Evolutionary conservation across 768 basidiomycete genomes (phyloP), one percentile per base, ranked within the genome.

Genomic region (Hysterangium stoloniferum): DNA sequence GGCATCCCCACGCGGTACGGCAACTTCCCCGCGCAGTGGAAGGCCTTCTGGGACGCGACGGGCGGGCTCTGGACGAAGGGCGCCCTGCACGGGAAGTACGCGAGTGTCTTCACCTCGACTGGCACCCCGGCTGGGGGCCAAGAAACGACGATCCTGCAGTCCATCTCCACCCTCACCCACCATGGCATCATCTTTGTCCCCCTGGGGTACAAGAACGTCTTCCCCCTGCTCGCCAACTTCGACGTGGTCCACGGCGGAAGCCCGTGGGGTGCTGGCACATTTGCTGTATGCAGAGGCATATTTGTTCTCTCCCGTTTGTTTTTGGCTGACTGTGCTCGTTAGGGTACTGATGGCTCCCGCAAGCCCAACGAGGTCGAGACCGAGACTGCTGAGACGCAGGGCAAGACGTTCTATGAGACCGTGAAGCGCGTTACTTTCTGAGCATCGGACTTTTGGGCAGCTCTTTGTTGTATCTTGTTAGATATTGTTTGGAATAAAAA

Each of bases 1-100:
- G 90, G 87, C 53, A 71, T 89, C 52, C 83, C 84, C 46, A 86
- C 85, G 24, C 83, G 90, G 58, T 94, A 77, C 67, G 90, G 90
- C 35, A 80, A 76, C 59, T 81, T 87, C 65, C 78, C 89, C 22
- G 84, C 71, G 2, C 90, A 93, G 58, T 84, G 79, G 79, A 86
- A 84, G 82, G 63, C 73, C 0, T 84, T 92, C 68, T 89, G 85
- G 79, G 87, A 91, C 55, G 62, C 72, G 5, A 88, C 86, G 6
- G 86, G 88, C 49, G 58, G 64, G 1, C 72, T 86, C 28, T 89
- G 87, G 86, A 58, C 52, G 0, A 20, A 51, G 0, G 81, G 87
- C 19, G 70, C 65, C 1, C 69, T 93, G 45, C 65, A 72, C 15
- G 90, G 89, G 57, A 94, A 93, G 64, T 82, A 78, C 56, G 89